Base-by-base conservation (phyloP, 768 basidiomycete genomes). In the Phlegmacium glaucopus region DNA sequence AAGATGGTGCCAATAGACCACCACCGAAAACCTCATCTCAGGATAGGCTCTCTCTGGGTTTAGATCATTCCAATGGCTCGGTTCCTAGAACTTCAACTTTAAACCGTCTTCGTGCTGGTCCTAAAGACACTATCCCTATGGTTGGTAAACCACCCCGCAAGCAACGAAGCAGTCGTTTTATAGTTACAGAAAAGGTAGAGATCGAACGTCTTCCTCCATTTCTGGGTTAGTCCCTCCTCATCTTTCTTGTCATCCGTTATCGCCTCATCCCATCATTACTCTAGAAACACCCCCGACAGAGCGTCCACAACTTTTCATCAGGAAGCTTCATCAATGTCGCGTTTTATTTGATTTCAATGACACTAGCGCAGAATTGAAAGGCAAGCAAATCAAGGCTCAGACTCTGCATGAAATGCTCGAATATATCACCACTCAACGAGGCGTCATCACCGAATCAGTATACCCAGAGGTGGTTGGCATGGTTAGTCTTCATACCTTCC, bases 321-420 rank as follows among this genome's bases (percentile, higher is more conserved):
- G 79, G 69, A 99, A 99, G 69, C 78, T 99, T 45, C 85, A 88
- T 66, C 96, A 99, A 64, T 98, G 95, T 71, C 85, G 89, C 47
- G 94, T 97, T 53, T 72, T 99, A 35, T 99, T 99, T 67, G 96
- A 99, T 71, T 99, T 99, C 70, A 98, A 97, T 63, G 96, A 99
- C 64, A 90, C 94, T 39, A 94, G 90, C 59, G 77, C 90, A 25
- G 96, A 99, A 60, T 79, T 99, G 61, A 90, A 87, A 67, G 94
- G 94, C 56, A 99, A 99, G 72, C 95, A 97, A 68, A 90, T 98
- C 71, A 99, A 99, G 75, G 91, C 94, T 2, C 93, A 96, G 67
- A 92, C 96, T 11, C 71, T 99, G 51, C 91, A 96, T 56, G 96
- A 99, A 72, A 91, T 99, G 90, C 78, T 99, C 62, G 96, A 99